Percentiles rank a stretch among this genome's conserved stretches.
phyloP scores from a whole-genome alignment of 345 rosid genomes.

The Brassica carinata region DNA sequence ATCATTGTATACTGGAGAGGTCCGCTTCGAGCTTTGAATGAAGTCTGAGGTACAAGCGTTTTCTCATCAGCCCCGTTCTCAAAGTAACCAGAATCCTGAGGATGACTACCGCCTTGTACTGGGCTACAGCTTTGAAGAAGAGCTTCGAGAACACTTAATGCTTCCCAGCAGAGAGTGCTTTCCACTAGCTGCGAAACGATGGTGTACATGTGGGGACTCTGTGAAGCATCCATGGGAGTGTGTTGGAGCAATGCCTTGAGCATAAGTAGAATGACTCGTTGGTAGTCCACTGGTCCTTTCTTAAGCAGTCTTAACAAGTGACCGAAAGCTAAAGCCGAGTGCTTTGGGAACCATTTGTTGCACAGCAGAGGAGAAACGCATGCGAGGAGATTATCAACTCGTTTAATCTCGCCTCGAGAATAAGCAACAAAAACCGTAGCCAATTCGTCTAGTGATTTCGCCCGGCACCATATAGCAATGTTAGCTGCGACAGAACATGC shows the following conservation, averaged over 20 bases:
- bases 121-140: constrained; percentile 96
- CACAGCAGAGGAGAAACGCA: constrained; percentile 84
- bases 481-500: constrained; percentile 87
- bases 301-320: constrained; percentile 86
- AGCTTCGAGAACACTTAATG: constrained; percentile 87
- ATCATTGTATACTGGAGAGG: constrained; percentile 74
- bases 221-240: constrained; percentile 97
- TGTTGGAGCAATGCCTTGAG: constrained; percentile 96
- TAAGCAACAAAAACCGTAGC: constrained; percentile 78
- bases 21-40: constrained; percentile 92
- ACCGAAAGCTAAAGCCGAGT: constrained; percentile 95
- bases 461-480: constrained; percentile 83
- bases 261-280: constrained; percentile 86
- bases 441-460: constrained; percentile 73
- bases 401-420: constrained; percentile 77
- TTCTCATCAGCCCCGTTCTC: constrained; percentile 82
- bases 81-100: constrained; percentile 60
- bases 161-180: constrained; percentile 90
- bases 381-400: constrained; percentile 78
- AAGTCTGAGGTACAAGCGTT: constrained; percentile 75
- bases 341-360: constrained; percentile 96
- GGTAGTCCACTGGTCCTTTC: constrained; percentile 95
- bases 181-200: constrained; percentile 95
- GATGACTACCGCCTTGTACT: constrained; percentile 55
- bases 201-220: constrained; percentile 96